Conservation (phyloP, 441 rosid species). For the Euphorbia celastroides region DNA sequence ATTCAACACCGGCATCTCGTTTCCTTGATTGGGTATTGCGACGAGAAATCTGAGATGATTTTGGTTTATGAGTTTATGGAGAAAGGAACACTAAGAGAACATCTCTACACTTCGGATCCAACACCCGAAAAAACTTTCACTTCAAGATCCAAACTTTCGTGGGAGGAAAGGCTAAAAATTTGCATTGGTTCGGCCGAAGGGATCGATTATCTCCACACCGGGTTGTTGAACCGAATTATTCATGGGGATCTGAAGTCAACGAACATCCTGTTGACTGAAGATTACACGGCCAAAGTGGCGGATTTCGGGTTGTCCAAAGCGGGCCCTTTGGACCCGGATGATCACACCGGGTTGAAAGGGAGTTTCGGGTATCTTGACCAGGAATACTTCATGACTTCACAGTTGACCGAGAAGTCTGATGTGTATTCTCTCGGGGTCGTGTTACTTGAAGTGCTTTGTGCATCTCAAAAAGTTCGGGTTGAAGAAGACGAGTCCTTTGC, state of each 20-base stretch:
- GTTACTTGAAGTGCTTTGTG: slow-evolving; percentile 30
- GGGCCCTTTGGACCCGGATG: slow-evolving; percentile 8
- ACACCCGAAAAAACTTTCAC: slow-evolving; percentile 4
- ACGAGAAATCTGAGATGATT: slow-evolving; percentile 87
- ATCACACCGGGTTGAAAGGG: slow-evolving; percentile 10
- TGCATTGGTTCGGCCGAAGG: slow-evolving; percentile 47
- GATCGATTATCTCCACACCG: slow-evolving; percentile 41
- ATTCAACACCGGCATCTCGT: slow-evolving; percentile 79
- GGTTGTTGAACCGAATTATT: slow-evolving; percentile 30
- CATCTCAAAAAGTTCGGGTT: background rate
- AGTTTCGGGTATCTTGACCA: slow-evolving; percentile 21
- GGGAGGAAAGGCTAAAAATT: slow-evolving; percentile 50
- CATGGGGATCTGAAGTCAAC: slow-evolving; percentile 54
- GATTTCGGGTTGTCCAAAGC: slow-evolving; percentile 30
- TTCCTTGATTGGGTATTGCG: slow-evolving; percentile 77
- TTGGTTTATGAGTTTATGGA: slow-evolving; percentile 86
- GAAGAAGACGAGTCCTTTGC: slow-evolving; percentile 3
- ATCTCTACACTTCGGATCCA: slow-evolving; percentile 30
- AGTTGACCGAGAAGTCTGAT: slow-evolving; percentile 21
- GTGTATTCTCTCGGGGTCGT: slow-evolving; percentile 22
- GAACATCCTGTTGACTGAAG: slow-evolving; percentile 40
- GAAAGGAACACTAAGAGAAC: slow-evolving; percentile 79
- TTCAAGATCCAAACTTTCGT: slow-evolving; percentile 21
- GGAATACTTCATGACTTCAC: slow-evolving; percentile 15
- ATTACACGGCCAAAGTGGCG: slow-evolving; percentile 38